phyloP scores from a whole-genome alignment of 257 asterid genomes.

The Verbascum thapsus region DNA sequence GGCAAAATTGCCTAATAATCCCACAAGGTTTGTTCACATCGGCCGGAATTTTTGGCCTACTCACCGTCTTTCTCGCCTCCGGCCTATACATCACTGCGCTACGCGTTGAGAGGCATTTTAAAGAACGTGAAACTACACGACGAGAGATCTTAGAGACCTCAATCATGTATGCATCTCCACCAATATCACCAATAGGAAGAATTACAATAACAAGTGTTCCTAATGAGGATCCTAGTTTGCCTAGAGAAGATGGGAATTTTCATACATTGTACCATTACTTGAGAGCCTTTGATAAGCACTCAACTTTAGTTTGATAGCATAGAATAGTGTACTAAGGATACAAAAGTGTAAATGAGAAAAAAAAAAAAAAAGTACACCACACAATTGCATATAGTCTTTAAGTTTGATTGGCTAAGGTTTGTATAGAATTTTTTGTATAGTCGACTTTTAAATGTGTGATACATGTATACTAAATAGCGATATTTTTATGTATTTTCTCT shows the following conservation, averaged over 20 bases:
- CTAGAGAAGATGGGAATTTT: constrained; percentile 39
- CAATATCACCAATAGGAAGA: constrained; percentile 48
- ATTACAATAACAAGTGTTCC: constrained; percentile 38
- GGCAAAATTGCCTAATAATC: constrained; percentile 49
- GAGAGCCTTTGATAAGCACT: constrained; percentile 54
- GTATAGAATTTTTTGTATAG: not conserved
- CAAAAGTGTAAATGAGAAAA: constrained; percentile 8
- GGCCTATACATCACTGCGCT: constrained; percentile 70
- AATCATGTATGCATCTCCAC: constrained; percentile 64
- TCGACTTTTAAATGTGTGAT: too few species aligned
- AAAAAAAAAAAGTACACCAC: not conserved
- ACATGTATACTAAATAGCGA: too few species aligned
- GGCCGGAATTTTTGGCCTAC: constrained; percentile 73
- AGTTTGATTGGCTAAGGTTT: not conserved
- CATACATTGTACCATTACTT: constrained; percentile 51
- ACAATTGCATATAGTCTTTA: not conserved
- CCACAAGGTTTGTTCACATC: constrained; percentile 74
- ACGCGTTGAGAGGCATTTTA: constrained; percentile 43
- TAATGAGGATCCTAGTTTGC: constrained; percentile 43
- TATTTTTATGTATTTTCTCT: too few species aligned
- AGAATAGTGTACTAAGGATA: too few species aligned
- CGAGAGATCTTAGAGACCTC: constrained; percentile 57
- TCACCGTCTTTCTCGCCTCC: constrained; percentile 67
- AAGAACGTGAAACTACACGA: constrained; percentile 42
- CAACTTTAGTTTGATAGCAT: constrained; percentile 38